Evolutionary conservation across 495 filamentous ascomycete genomes (phyloP).

Genomic region (Xylaria curta): DNA sequence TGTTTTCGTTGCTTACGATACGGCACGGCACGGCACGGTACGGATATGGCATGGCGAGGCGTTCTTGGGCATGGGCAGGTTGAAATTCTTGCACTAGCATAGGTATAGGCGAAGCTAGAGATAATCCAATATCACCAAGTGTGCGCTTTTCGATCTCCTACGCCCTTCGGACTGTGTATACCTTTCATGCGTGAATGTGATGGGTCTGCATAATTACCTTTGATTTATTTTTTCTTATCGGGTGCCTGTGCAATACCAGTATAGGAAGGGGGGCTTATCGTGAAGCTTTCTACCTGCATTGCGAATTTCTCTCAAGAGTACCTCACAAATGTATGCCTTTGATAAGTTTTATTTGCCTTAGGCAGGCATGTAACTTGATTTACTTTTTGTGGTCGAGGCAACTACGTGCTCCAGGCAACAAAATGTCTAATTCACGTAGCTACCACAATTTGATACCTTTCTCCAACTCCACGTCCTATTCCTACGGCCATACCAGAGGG

Average conservation of each 20-base stretch:
- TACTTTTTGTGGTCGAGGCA: background rate
- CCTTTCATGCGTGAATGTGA: background rate
- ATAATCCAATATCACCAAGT: background rate
- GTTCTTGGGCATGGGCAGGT: conserved; percentile 14
- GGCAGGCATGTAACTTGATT: background rate
- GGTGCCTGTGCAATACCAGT: too few species aligned
- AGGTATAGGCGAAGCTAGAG: conserved; percentile 12
- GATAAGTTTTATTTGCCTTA: background rate
- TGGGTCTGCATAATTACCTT: background rate
- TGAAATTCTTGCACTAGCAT: conserved; percentile 18
- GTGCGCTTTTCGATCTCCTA: background rate
- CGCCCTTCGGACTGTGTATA: background rate
- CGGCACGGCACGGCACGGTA: conserved; percentile 5
- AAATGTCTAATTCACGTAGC: background rate
- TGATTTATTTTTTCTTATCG: too few species aligned
- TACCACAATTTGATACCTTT: background rate
- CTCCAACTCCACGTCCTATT: background rate
- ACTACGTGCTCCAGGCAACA: background rate
- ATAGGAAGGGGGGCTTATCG: background rate
- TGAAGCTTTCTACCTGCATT: background rate
- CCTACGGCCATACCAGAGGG: background rate
- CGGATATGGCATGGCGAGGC: conserved; percentile 9
- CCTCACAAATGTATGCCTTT: background rate
- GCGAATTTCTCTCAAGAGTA: background rate
- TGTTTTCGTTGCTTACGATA: conserved; percentile 13